Percentiles rank a stretch among this genome's conserved stretches.
Evolutionary conservation across 2,329 filamentous ascomycete genomes (phyloP).

Genomic region (Falciphora oryzae): DNA sequence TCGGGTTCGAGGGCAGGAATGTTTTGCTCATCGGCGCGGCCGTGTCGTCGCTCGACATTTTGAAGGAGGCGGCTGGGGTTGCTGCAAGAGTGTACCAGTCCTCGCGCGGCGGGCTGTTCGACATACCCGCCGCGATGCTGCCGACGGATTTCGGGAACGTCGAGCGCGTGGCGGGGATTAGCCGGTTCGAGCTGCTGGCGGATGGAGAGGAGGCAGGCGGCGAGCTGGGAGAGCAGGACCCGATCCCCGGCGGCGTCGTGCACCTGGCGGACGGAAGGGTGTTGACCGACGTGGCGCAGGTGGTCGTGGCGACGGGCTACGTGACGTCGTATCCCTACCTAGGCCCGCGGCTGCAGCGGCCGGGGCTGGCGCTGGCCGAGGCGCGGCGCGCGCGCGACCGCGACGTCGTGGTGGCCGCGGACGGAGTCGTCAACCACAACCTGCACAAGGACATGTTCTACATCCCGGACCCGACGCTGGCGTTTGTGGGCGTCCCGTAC

Average conservation of each 20-base stretch:
- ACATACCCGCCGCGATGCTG: constrained; percentile 47
- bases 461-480: constrained; percentile 57
- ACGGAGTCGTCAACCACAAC: constrained; percentile 60
- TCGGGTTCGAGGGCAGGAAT: constrained; percentile 30
- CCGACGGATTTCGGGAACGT: constrained; percentile 37
- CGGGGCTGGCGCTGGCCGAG: constrained; percentile 36
- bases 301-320: constrained; percentile 65
- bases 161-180: constrained; percentile 45
- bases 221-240: neutral
- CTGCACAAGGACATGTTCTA: constrained; percentile 68
- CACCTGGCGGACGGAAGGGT: constrained; percentile 35
- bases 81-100: constrained; percentile 41
- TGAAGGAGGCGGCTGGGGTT: constrained; percentile 30
- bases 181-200: constrained; percentile 33
- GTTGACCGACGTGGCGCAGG: constrained; percentile 50
- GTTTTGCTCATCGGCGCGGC: constrained; percentile 49
- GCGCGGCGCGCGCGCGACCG: constrained; percentile 41
- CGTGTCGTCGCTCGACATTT: constrained; percentile 37
- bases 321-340: constrained; percentile 63
- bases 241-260: neutral
- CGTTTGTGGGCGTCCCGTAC: constrained; percentile 60
- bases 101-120: constrained; percentile 54
- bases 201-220: no score
- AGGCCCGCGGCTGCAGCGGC: constrained; percentile 6
- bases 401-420: constrained; percentile 50